Percentiles rank a stretch among this genome's conserved stretches.
Conservation (phyloP, 169 alveolate species). For the Cryptosporidium sp. region DNA sequence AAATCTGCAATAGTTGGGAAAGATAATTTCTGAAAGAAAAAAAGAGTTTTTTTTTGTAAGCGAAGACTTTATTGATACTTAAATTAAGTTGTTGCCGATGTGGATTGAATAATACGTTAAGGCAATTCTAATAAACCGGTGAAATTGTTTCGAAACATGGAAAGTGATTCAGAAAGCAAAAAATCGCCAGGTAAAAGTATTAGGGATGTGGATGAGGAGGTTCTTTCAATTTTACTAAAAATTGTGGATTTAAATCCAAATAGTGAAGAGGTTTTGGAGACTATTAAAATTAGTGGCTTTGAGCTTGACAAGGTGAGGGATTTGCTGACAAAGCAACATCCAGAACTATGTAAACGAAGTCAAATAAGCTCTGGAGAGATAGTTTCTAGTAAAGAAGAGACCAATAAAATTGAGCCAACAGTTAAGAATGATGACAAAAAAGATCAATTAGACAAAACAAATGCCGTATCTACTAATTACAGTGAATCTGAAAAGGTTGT, state of each 20-base stretch:
- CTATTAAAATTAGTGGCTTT: slow-evolving; percentile 27
- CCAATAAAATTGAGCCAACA: background rate
- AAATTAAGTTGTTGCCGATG: background rate
- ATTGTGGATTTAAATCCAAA: slow-evolving; percentile 60
- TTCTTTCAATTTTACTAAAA: slow-evolving; percentile 26
- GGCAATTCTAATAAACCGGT: background rate
- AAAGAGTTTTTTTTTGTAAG: background rate
- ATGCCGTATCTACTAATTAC: background rate
- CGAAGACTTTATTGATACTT: background rate
- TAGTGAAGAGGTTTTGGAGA: slow-evolving; percentile 54
- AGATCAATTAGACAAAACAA: background rate
- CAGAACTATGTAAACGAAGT: slow-evolving; percentile 17
- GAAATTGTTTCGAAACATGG: slow-evolving; percentile 9
- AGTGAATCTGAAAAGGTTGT: background rate
- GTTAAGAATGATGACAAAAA: background rate
- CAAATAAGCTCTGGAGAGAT: background rate
- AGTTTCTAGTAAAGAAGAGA: background rate
- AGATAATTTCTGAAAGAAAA: background rate
- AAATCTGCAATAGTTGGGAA: background rate
- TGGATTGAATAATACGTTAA: background rate
- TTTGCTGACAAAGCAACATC: slow-evolving; percentile 56
- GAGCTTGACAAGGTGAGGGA: slow-evolving; percentile 26
- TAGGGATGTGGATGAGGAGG: slow-evolving; percentile 41
- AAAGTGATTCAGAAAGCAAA: background rate
- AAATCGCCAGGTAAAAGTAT: background rate